A percentile compares a stretch with the other conserved stretches of the same genome.
Evolutionary conservation across 768 basidiomycete genomes (phyloP).

Genomic region (Pseudohyphozyma bogoriensis): DNA sequence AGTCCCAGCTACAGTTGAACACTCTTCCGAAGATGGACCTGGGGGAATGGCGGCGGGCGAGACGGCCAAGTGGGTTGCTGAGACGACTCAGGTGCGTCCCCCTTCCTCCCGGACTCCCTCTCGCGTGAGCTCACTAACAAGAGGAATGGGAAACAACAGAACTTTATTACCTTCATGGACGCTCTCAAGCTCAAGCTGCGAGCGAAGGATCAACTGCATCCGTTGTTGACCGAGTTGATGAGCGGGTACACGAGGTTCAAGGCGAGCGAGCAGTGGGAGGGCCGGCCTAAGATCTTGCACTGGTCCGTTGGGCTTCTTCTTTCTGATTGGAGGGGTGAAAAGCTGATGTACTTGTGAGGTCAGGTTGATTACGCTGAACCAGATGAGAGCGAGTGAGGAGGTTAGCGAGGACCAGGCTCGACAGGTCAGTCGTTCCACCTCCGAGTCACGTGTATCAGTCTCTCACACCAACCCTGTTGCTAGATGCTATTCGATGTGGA

Average conservation of each 20-base stretch:
- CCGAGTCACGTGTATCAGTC: not conserved
- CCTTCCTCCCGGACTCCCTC: slow-evolving; percentile 5
- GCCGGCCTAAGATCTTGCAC: slow-evolving; percentile 79
- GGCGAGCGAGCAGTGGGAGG: slow-evolving; percentile 92
- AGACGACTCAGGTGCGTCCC: slow-evolving; percentile 74
- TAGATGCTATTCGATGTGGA: slow-evolving; percentile 95
- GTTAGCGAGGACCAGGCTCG: slow-evolving; percentile 89
- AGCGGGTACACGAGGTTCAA: slow-evolving; percentile 89
- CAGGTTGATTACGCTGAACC: slow-evolving; percentile 92
- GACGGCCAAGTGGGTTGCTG: slow-evolving; percentile 92
- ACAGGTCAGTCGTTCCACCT: slow-evolving; percentile 50
- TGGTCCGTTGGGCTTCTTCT: slow-evolving; percentile 51
- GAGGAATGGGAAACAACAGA: slow-evolving; percentile 48
- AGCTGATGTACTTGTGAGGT: not conserved
- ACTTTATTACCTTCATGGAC: slow-evolving; percentile 98
- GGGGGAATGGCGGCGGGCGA: no score
- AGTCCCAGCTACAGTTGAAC: slow-evolving; percentile 92
- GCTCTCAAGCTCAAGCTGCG: slow-evolving; percentile 80
- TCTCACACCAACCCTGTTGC: not conserved
- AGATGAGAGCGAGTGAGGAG: slow-evolving; percentile 94
- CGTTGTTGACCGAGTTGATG: slow-evolving; percentile 88
- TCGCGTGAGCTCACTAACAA: not conserved
- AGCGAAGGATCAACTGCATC: slow-evolving; percentile 96
- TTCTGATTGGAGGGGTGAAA: not conserved
- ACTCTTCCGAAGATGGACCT: slow-evolving; percentile 85